These are phyloP conservation scores for Musa schizocarpa DNA, from an alignment of 176 grass and related monocot genomes.

Conservation along the genomic window DNA sequence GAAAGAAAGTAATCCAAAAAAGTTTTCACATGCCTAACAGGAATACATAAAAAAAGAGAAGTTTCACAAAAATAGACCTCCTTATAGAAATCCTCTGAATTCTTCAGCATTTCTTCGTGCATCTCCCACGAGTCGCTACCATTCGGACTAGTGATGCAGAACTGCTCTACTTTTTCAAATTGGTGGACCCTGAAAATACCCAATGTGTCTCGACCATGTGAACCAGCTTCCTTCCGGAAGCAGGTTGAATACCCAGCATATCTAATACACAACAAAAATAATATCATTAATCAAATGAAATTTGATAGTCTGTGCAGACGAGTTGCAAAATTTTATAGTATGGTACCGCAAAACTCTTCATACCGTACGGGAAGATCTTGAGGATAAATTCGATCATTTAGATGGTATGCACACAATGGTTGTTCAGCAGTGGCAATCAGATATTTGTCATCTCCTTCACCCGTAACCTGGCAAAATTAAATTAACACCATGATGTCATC, in stretches of 20 bases:
- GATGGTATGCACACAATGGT: slow-evolving; percentile 83
- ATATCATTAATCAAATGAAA: slow-evolving; percentile 1
- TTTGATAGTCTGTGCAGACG: background rate
- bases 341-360: background rate
- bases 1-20: slow-evolving; percentile 17
- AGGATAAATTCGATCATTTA: slow-evolving; percentile 78
- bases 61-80: slow-evolving; percentile 22
- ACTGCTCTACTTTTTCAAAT: slow-evolving; percentile 95
- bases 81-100: slow-evolving; percentile 82
- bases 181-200: slow-evolving; percentile 96
- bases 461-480: slow-evolving; percentile 46
- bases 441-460: slow-evolving; percentile 91
- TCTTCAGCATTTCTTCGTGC: slow-evolving; percentile 84
- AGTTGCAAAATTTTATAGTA: background rate
- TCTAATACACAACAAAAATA: slow-evolving; percentile 29
- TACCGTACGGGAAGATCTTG: slow-evolving; percentile 71
- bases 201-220: slow-evolving; percentile 77
- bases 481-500: background rate
- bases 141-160: slow-evolving; percentile 73
- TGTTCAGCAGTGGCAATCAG: slow-evolving; percentile 92
- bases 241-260: slow-evolving; percentile 93
- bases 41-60: background rate
- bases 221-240: slow-evolving; percentile 91
- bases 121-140: slow-evolving; percentile 66
- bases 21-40: background rate